Evolutionary conservation across 768 basidiomycete genomes (phyloP).

Genomic region (Hypholoma sublateritium): DNA sequence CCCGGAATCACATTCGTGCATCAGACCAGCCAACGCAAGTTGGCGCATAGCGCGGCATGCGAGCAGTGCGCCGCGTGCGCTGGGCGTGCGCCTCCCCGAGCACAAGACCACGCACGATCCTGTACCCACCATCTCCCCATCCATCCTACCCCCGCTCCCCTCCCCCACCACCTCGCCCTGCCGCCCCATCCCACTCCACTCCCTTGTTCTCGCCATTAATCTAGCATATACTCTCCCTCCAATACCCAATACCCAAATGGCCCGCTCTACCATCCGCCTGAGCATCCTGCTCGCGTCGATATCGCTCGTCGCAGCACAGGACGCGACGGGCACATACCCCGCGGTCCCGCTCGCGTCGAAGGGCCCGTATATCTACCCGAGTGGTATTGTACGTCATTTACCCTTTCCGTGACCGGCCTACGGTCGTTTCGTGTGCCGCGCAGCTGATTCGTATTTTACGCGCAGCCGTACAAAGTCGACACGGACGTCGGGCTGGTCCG

Average conservation of each 20-base stretch:
- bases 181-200: neutral
- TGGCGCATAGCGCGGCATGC: neutral
- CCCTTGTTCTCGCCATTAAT: neutral
- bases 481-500: slow-evolving; percentile 31
- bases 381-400: slow-evolving; percentile 34
- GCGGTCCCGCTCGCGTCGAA: slow-evolving; percentile 42
- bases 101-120: neutral
- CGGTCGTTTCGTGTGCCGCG: neutral
- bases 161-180: neutral
- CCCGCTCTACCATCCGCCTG: neutral
- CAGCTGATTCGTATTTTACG: slow-evolving; percentile 37
- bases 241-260: no score
- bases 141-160: neutral
- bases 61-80: neutral
- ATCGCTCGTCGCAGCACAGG: slow-evolving; percentile 22
- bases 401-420: neutral
- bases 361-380: slow-evolving; percentile 36
- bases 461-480: slow-evolving; percentile 37
- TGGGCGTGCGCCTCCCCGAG: neutral
- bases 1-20: no score
- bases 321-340: slow-evolving; percentile 31
- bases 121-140: neutral
- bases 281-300: slow-evolving; percentile 19
- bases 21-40: no score
- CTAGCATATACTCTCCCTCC: no score